These are phyloP conservation scores for Ophiocordyceps polyrhachis-furcata DNA, from an alignment of 2,329 filamentous ascomycete genomes.

Conservation along the genomic window DNA sequence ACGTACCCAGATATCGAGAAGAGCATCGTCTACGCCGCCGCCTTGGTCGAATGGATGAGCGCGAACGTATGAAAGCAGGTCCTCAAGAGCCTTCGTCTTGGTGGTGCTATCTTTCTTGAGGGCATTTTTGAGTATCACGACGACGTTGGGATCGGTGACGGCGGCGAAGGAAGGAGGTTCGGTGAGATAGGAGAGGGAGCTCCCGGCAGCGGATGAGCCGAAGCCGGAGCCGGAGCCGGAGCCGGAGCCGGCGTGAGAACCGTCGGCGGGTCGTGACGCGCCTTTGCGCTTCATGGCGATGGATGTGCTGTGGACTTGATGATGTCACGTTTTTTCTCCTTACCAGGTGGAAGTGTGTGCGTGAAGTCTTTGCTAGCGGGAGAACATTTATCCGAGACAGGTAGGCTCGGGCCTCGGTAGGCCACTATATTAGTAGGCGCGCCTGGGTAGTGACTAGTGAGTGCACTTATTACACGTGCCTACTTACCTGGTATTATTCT, in stretches of 20 bases:
- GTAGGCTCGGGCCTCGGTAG: no score
- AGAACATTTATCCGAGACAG: not conserved
- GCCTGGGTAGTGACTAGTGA: no score
- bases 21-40: conserved; percentile 53
- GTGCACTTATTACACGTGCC: not conserved
- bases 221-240: conserved; percentile 8
- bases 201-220: conserved; percentile 20
- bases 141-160: conserved; percentile 62
- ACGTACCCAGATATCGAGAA: conserved; percentile 74
- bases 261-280: not conserved
- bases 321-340: not conserved
- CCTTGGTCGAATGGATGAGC: conserved; percentile 31
- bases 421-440: no score
- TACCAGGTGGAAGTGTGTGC: not conserved
- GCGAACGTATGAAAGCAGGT: conserved; percentile 49
- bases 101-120: conserved; percentile 87
- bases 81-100: conserved; percentile 77
- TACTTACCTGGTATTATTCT: not conserved
- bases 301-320: not conserved
- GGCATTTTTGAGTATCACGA: conserved; percentile 84
- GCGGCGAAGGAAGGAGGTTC: conserved; percentile 65
- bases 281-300: conserved; percentile 2
- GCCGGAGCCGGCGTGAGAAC: not conserved
- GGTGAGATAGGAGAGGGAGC: conserved; percentile 62
- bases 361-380: not conserved